A percentile compares a stretch with the other conserved stretches of the same genome.
Evolutionary conservation across 169 alveolate genomes (phyloP).

Genomic region (Eimeria falciformis): DNA sequence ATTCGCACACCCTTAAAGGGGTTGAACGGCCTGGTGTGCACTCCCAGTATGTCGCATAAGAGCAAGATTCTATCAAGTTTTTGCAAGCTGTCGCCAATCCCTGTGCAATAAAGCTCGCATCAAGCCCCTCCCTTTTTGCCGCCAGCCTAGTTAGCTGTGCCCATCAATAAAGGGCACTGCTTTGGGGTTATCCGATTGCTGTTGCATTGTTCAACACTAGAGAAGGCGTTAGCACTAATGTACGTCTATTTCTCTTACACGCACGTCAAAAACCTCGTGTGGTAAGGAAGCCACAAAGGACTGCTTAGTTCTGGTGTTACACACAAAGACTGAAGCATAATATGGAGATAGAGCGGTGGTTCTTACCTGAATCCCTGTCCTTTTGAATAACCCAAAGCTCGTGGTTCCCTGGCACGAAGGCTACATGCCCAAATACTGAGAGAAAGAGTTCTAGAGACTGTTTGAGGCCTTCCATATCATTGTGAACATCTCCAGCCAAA

Average conservation of each 20-base stretch:
- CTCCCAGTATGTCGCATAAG: slow-evolving; percentile 57
- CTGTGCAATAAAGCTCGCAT: not conserved
- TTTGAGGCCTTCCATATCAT: slow-evolving; percentile 61
- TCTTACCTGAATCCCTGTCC: slow-evolving; percentile 57
- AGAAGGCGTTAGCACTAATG: too few relatives aligned
- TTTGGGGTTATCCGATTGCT: too few relatives aligned
- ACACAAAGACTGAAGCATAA: too few relatives aligned
- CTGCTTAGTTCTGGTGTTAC: too few relatives aligned
- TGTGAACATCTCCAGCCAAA: slow-evolving; percentile 65
- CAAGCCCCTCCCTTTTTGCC: too few relatives aligned
- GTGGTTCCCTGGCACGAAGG: slow-evolving; percentile 70
- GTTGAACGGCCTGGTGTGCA: slow-evolving; percentile 59
- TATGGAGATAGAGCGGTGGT: too few relatives aligned
- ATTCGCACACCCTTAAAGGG: slow-evolving; percentile 42
- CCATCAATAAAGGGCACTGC: too few relatives aligned
- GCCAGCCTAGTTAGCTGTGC: too few relatives aligned
- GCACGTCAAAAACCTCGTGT: too few relatives aligned
- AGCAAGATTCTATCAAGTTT: slow-evolving; percentile 60
- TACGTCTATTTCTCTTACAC: too few relatives aligned
- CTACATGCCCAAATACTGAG: slow-evolving; percentile 68
- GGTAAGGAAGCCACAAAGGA: too few relatives aligned
- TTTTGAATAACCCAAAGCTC: slow-evolving; percentile 63
- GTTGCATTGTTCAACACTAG: too few relatives aligned
- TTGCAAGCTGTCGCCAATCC: slow-evolving; percentile 52
- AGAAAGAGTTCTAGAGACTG: slow-evolving; percentile 42